A percentile compares a stretch with the other conserved stretches of the same genome.
Evolutionary conservation across 768 basidiomycete genomes (phyloP).

Genomic region (Chlorophyllum brunneum): DNA sequence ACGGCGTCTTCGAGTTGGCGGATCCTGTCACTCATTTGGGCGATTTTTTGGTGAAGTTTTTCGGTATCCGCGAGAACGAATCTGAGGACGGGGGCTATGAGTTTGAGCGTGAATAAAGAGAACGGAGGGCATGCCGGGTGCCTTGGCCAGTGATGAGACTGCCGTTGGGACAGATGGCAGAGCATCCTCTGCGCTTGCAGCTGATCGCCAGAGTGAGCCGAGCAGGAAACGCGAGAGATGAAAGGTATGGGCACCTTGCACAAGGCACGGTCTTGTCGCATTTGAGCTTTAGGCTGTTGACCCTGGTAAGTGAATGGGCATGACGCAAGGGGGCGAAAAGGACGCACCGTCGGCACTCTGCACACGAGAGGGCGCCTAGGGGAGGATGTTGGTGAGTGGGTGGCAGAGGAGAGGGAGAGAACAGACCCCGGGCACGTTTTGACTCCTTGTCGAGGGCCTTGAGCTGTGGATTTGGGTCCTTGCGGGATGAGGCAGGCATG

Average conservation of each 20-base stretch:
- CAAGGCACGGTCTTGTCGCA: constrained; percentile 71
- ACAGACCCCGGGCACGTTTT: constrained; percentile 55
- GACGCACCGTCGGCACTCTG: constrained; percentile 58
- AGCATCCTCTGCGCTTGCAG: constrained; percentile 72
- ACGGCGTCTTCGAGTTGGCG: constrained; percentile 71
- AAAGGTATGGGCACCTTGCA: constrained; percentile 37
- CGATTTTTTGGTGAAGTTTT: constrained; percentile 63
- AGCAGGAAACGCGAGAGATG: not conserved
- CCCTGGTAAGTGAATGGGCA: not conserved
- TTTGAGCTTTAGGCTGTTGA: constrained; percentile 63
- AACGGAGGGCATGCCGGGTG: constrained; percentile 40
- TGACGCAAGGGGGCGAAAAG: not conserved
- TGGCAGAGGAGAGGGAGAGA: not conserved
- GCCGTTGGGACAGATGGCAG: constrained; percentile 76
- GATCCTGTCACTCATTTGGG: constrained; percentile 66
- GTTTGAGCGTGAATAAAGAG: constrained; percentile 2
- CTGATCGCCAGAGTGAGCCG: constrained; percentile 20
- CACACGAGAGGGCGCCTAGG: constrained; percentile 51
- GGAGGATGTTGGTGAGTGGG: not conserved
- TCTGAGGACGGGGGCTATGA: constrained; percentile 25
- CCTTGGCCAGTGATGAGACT: constrained; percentile 76
- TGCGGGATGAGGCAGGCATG: constrained; percentile 36
- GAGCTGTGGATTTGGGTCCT: constrained; percentile 36
- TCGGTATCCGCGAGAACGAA: constrained; percentile 74
- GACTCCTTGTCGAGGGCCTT: constrained; percentile 62